Percentiles rank a stretch among this genome's conserved stretches.
These are phyloP conservation scores for Candida sp. DNA, from an alignment of 1,139 yeast genomes.

Conservation along the genomic window DNA sequence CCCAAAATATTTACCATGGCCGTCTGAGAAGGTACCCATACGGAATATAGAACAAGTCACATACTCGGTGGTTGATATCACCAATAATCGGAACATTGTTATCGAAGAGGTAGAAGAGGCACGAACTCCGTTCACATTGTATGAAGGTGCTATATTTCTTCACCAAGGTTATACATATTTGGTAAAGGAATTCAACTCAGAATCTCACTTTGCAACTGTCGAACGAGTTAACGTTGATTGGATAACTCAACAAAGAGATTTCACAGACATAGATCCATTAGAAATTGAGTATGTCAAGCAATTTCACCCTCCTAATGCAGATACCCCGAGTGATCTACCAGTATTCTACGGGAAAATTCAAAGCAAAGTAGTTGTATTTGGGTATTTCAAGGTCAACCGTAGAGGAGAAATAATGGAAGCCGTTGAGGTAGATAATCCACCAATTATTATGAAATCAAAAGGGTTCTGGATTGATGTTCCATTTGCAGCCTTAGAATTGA, in stretches of 20 bases:
- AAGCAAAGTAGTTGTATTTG: conserved; percentile 79
- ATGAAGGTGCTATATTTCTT: conserved; percentile 93
- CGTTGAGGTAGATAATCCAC: conserved; percentile 90
- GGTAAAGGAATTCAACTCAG: conserved; percentile 78
- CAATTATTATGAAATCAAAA: conserved; percentile 61
- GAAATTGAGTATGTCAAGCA: conserved; percentile 67
- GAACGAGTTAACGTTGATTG: conserved; percentile 89
- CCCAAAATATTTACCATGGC: conserved; percentile 74
- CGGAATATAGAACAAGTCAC: conserved; percentile 78
- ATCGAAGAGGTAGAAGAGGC: conserved; percentile 92
- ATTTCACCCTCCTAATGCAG: conserved; percentile 23
- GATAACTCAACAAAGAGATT: conserved; percentile 89
- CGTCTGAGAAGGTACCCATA: conserved; percentile 68
- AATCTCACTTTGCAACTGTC: conserved; percentile 75
- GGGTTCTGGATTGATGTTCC: conserved; percentile 96
- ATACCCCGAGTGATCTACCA: conserved; percentile 48
- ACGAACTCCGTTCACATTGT: conserved; percentile 84
- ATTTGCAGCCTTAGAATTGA: conserved; percentile 48
- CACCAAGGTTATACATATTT: conserved; percentile 92
- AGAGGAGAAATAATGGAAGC: conserved; percentile 81
- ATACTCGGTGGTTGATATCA: conserved; percentile 86
- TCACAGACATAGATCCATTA: conserved; percentile 85
- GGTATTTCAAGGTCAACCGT: conserved; percentile 83
- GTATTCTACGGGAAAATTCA: conserved; percentile 72
- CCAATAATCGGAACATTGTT: conserved; percentile 68